These are phyloP conservation scores for Mayamaea pseudoterrestris DNA, from an alignment of 108 stramenopile genomes.

Conservation along the genomic window DNA sequence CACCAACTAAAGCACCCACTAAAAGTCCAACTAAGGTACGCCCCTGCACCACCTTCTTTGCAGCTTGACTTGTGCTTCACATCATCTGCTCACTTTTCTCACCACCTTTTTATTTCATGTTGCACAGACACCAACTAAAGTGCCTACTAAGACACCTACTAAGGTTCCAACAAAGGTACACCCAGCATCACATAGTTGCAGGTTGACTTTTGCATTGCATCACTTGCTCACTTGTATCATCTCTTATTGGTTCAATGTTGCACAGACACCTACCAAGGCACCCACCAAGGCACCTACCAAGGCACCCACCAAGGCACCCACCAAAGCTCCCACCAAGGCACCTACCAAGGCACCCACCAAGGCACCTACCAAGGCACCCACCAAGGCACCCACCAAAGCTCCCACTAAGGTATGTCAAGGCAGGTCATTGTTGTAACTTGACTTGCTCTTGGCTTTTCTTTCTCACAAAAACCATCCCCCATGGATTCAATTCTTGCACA, in stretches of 20 bases:
- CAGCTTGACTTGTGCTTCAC: too few species aligned
- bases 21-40: conserved; percentile 4
- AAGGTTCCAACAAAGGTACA: conserved; percentile 7
- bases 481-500: too few species aligned
- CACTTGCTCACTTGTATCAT: too few species aligned
- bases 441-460: too few species aligned
- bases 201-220: too few species aligned
- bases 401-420: conserved; percentile 3
- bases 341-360: conserved; percentile 10
- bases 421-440: too few species aligned
- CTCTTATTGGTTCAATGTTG: too few species aligned
- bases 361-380: conserved; percentile 8
- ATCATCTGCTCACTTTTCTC: too few species aligned
- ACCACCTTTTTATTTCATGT: too few species aligned
- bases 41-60: too few species aligned
- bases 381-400: conserved; percentile 7
- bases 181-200: too few species aligned
- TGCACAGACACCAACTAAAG: conserved; percentile 3
- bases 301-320: conserved; percentile 11
- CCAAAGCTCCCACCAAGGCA: conserved; percentile 8
- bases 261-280: conserved; percentile 4
- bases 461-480: neutral
- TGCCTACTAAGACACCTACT: conserved; percentile 10
- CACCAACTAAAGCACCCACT: conserved; percentile 8
- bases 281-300: conserved; percentile 9